Percentiles rank a stretch among this genome's conserved stretches.
phyloP scores from a whole-genome alignment of 805 yeast species.

The Kurtzmaniella cleridarum region DNA sequence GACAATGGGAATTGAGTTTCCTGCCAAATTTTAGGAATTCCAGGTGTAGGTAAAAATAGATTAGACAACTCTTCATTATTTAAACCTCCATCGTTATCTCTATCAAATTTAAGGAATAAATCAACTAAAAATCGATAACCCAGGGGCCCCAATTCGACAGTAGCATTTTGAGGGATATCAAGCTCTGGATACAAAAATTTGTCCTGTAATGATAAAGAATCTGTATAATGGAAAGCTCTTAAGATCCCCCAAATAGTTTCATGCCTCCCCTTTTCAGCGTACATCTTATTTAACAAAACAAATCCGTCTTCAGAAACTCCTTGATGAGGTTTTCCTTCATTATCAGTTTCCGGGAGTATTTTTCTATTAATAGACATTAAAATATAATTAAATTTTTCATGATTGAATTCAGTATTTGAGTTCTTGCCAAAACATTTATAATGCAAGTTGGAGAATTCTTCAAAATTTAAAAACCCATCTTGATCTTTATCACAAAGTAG shows the following conservation, averaged over 20 bases:
- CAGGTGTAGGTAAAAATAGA: constrained; percentile 87
- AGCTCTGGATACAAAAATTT: constrained; percentile 72
- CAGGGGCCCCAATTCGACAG: constrained; percentile 86
- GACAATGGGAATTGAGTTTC: constrained; percentile 81
- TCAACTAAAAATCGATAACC: constrained; percentile 93
- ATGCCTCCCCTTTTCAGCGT: constrained; percentile 88
- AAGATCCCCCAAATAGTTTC: constrained; percentile 97
- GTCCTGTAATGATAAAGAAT: constrained; percentile 80
- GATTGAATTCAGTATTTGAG: constrained; percentile 14
- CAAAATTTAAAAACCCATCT: constrained; percentile 71
- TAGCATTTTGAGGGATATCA: constrained; percentile 67
- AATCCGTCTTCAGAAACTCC: constrained; percentile 78
- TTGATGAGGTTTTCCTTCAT: constrained; percentile 14
- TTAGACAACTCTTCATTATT: constrained; percentile 63
- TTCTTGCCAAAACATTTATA: constrained; percentile 62
- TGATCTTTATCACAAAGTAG: constrained; percentile 85
- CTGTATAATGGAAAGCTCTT: constrained; percentile 84
- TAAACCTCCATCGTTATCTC: constrained; percentile 95
- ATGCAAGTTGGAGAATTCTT: constrained; percentile 69
- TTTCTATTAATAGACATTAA: constrained; percentile 24
- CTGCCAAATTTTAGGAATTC: constrained; percentile 82
- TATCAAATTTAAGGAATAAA: constrained; percentile 78
- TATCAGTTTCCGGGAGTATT: constrained; percentile 21
- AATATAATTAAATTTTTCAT: constrained; percentile 34
- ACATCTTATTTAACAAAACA: constrained; percentile 67